Conservation (phyloP, 1,284 basidiomycete genomes). For the Phaffia rhodozyma region DNA sequence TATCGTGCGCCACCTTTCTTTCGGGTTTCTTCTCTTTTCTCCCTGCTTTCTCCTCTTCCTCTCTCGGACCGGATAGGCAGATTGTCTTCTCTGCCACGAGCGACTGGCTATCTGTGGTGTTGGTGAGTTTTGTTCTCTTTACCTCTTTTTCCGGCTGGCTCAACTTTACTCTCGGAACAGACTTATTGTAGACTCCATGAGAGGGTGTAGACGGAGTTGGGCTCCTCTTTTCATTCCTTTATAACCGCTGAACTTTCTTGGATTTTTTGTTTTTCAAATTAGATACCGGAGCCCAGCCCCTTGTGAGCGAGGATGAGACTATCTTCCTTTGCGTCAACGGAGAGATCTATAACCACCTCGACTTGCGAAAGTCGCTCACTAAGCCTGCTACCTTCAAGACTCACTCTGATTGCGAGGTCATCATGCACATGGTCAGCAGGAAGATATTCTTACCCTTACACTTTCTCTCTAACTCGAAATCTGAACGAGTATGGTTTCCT, state of each 20-base stretch:
- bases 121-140: slow-evolving; percentile 47
- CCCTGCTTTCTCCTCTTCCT: no score
- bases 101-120: slow-evolving; percentile 96
- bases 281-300: slow-evolving; percentile 96
- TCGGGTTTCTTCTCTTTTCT: no score
- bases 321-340: slow-evolving; percentile 89
- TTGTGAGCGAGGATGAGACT: slow-evolving; percentile 76
- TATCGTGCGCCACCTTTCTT: no score
- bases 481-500: neutral
- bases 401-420: slow-evolving; percentile 96
- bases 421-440: slow-evolving; percentile 67
- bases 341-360: slow-evolving; percentile 96
- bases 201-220: neutral
- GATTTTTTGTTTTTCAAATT: neutral
- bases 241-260: neutral
- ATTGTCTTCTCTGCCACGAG: slow-evolving; percentile 69
- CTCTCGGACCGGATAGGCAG: slow-evolving; percentile 35
- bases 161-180: neutral
- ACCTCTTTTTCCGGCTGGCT: neutral
- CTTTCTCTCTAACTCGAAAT: neutral
- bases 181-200: neutral
- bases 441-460: neutral
- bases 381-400: slow-evolving; percentile 77
- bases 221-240: neutral
- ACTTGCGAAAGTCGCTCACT: slow-evolving; percentile 56